Evolutionary conservation across 78 protist genomes (phyloP).

Genomic region (Dictyostelium intermedium): DNA sequence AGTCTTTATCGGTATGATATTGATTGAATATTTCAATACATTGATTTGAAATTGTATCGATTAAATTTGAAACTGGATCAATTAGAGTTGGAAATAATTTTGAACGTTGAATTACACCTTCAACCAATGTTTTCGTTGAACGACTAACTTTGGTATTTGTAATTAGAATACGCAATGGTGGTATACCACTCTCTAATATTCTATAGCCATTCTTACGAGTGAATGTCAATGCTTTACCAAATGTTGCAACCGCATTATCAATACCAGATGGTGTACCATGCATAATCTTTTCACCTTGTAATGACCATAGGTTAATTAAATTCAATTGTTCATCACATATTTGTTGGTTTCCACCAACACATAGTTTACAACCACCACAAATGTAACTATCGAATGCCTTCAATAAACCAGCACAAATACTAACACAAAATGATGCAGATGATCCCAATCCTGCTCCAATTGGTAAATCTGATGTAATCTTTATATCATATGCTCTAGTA

Average conservation of each 20-base stretch:
- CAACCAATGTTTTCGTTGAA: slow-evolving; percentile 58
- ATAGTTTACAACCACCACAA: slow-evolving; percentile 56
- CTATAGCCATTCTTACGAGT: slow-evolving; percentile 48
- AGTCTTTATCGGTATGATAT: slow-evolving; percentile 15
- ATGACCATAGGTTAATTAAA: slow-evolving; percentile 68
- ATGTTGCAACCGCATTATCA: slow-evolving; percentile 82
- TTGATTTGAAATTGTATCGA: slow-evolving; percentile 40
- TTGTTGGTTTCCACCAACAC: not conserved
- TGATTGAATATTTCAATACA: slow-evolving; percentile 9
- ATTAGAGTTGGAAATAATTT: slow-evolving; percentile 15
- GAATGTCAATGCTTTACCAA: slow-evolving; percentile 73
- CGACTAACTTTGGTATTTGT: slow-evolving; percentile 52
- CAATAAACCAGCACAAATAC: slow-evolving; percentile 70
- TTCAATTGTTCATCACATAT: slow-evolving; percentile 19
- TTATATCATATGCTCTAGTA: slow-evolving; percentile 13
- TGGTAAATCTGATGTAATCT: slow-evolving; percentile 57
- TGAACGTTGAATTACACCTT: slow-evolving; percentile 24
- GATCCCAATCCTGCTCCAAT: slow-evolving; percentile 90
- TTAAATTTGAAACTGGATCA: slow-evolving; percentile 53
- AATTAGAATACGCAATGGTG: slow-evolving; percentile 45
- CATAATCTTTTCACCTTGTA: slow-evolving; percentile 74
- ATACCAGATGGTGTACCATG: slow-evolving; percentile 88
- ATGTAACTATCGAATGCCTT: slow-evolving; percentile 33
- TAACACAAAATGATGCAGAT: slow-evolving; percentile 85
- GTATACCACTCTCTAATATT: slow-evolving; percentile 25